Evolutionary conservation across 1,139 yeast species (phyloP).

Genomic region (Taphrina betulina): DNA sequence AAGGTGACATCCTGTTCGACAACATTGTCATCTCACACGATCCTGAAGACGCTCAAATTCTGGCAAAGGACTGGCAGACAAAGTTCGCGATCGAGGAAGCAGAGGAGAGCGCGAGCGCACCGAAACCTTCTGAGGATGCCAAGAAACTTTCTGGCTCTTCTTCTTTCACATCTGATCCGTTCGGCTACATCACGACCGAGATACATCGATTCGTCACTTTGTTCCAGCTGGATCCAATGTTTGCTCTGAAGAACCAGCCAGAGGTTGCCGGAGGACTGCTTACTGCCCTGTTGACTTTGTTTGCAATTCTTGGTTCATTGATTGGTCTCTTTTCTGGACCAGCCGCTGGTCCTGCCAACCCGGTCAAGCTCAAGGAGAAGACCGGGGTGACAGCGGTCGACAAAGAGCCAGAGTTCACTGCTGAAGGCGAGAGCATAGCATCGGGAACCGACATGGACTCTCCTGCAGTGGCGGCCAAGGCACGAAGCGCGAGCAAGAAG

Average conservation of each 20-base stretch:
- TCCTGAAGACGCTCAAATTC: conserved; percentile 71
- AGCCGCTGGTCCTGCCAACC: conserved; percentile 26
- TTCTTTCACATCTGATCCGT: conserved; percentile 43
- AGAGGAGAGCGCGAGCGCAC: conserved; percentile 44
- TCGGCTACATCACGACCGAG: conserved; percentile 42
- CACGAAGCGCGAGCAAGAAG: conserved; percentile 35
- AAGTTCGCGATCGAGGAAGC: conserved; percentile 59
- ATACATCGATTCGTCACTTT: conserved; percentile 43
- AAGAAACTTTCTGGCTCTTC: conserved; percentile 36
- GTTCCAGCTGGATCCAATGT: conserved; percentile 43
- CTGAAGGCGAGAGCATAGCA: conserved; percentile 35
- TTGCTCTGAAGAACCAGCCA: conserved; percentile 45
- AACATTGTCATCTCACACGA: conserved; percentile 85
- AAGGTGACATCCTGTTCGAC: conserved; percentile 68
- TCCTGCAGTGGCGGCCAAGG: conserved; percentile 32
- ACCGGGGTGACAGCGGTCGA: conserved; percentile 36
- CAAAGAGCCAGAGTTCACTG: conserved; percentile 35
- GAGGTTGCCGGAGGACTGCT: conserved; percentile 41
- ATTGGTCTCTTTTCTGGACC: conserved; percentile 12
- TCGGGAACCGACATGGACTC: conserved; percentile 33
- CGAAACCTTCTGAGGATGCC: conserved; percentile 39
- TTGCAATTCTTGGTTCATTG: conserved; percentile 38
- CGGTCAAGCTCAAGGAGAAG: conserved; percentile 21
- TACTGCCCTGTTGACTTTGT: conserved; percentile 39
- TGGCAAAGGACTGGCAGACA: conserved; percentile 68